Evolutionary conservation across 805 yeast genomes (phyloP), one percentile per base, ranked within the genome.

Genomic region (Zygoascus flipseniorum): DNA sequence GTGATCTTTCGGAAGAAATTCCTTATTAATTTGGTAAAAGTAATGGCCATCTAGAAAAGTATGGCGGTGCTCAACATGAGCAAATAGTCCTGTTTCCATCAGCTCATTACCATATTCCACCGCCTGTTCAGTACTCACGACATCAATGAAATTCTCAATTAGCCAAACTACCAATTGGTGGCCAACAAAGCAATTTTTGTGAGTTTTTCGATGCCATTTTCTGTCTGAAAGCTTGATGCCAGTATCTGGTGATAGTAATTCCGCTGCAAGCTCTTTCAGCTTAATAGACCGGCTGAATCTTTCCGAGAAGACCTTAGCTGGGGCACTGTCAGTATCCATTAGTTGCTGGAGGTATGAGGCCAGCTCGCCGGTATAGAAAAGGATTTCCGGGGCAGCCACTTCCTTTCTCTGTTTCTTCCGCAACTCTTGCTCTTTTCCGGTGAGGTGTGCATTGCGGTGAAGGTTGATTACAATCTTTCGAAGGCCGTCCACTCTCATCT

Each of bases 41-140:
- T 89, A 92, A 63, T 93, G 90, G 0, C 99, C 99, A 69, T 92
- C 96, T 51, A 89, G 69, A 60, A 93, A 88, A 2, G 85, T 81
- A 65, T 92, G 97, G 35, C 92, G 76, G 46, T 80, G 74, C 56
- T 86, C 88, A 19, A 89, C 97, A 63, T 92, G 98, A n/a, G 68
- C 73, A 64, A 92, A 81, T 14, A 92, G 62, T 0, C 86, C 86
- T 48, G 73, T 73, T 8, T 80, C 77, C 95, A 89, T 86, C 44
- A 92, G 69, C 8, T 70, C 65, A 60, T 89, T 90, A 1, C 97
- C 99, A 65, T 74, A 93, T 13, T 72, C 77, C 0, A 83, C 81
- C 0, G 97, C 98, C 16, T 84, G 90, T 28, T 89, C 97, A 56
- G 92, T 72, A 0, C 86, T 81, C 51, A 83, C 81, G 48, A 92